Evolutionary conservation across 345 rosid genomes (phyloP).

Genomic region (Salix brachista): DNA sequence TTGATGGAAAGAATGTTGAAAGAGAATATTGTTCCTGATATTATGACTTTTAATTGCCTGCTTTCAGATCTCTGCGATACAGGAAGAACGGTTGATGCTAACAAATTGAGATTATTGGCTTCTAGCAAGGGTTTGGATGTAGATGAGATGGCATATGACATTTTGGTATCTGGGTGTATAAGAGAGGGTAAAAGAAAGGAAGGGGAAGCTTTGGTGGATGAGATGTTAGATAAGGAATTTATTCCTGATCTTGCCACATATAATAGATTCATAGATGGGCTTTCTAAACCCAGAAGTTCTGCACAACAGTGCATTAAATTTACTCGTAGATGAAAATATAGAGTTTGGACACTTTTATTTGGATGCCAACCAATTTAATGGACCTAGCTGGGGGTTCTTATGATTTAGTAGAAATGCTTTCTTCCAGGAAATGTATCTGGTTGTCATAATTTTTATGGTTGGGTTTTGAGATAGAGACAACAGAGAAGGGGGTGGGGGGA

Average conservation of each 20-base stretch:
- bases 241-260: slow-evolving; percentile 69
- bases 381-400: background rate
- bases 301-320: background rate
- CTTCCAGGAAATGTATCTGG: background rate
- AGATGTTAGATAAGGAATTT: slow-evolving; percentile 81
- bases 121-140: slow-evolving; percentile 57
- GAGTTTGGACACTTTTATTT: background rate
- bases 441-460: background rate
- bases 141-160: slow-evolving; percentile 48
- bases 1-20: slow-evolving; percentile 69
- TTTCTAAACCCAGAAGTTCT: slow-evolving; percentile 26
- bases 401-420: background rate
- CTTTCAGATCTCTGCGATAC: slow-evolving; percentile 63
- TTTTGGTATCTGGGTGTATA: slow-evolving; percentile 56
- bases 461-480: background rate
- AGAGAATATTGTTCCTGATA: slow-evolving; percentile 55
- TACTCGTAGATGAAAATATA: background rate
- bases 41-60: slow-evolving; percentile 69
- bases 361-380: background rate
- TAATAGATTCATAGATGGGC: slow-evolving; percentile 57
- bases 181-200: slow-evolving; percentile 57
- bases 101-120: slow-evolving; percentile 61
- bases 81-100: slow-evolving; percentile 50
- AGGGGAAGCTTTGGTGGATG: slow-evolving; percentile 58
- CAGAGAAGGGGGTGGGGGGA: too few species aligned